Evolutionary conservation across 108 stramenopile genomes (phyloP), one percentile per base, ranked within the genome.

Genomic region (Skeletonema menzelii): DNA sequence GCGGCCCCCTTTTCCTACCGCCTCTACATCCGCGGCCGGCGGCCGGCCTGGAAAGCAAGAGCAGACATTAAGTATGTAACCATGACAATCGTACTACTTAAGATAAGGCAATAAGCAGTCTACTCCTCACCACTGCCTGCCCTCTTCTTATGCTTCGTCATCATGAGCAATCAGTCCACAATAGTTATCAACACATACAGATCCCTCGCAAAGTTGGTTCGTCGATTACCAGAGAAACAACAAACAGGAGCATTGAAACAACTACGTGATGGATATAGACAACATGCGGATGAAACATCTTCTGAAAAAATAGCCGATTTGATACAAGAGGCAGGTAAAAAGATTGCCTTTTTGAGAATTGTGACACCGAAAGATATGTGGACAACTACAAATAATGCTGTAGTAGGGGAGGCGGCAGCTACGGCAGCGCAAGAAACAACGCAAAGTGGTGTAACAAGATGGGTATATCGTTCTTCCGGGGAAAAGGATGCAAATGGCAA

Each of bases 321-420:
- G 28, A 65, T 93, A 28, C 56, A 87, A 63, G 76, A 84, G 60
- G 92, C 92, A 13, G 87, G 87, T 32, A 78, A 88, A 53, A 84
- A 82, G 34, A 73, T 81, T 53, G 85, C 89, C 35, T 93, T 81
- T 80, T 63, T 93, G 24, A 85, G 86, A 19, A 93, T 93, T 42
- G 74, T 89, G 11, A 93, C 89, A 22, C 89, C 89, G 19, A 86
- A 90, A 70, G 70, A 67, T 27, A 62, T 32, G 46, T 56, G 66
- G 56, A 55, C 38, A 37, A 49, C 11, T 46, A 37, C 26, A 30
- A 49, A 8, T 46, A 37, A 24, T 22, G 15, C 20, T 59, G 70
- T 34, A 24, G 49, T 22, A 7, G 49, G 22, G 78, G 91, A 47
- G 35, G 57, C 27, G 20, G 67, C 30, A 72, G 77, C 27, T 62